phyloP scores from a whole-genome alignment of 2,329 filamentous ascomycete genomes.

The Akanthomyces muscarius region DNA sequence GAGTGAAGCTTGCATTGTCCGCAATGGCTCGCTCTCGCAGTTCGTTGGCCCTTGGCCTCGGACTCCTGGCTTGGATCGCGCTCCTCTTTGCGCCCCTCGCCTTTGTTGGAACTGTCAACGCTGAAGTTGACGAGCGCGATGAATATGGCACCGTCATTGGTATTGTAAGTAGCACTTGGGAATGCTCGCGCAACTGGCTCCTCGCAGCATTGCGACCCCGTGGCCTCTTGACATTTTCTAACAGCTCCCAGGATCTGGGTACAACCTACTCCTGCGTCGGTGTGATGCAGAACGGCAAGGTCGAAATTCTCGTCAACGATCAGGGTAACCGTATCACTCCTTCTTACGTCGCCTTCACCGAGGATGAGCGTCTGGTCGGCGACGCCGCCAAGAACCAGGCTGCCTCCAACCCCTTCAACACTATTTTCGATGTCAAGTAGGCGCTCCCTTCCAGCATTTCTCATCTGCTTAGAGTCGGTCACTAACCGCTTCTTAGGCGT shows the following conservation, averaged over 20 bases:
- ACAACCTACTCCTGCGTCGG: constrained; percentile 87
- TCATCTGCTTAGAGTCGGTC: not conserved
- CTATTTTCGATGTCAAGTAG: constrained; percentile 81
- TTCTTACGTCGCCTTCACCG: constrained; percentile 93
- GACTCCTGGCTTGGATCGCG: constrained; percentile 86
- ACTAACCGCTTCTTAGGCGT: constrained; percentile 51
- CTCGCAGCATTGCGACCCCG: not conserved
- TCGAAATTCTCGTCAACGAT: constrained; percentile 94
- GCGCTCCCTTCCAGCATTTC: constrained; percentile 26
- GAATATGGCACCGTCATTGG: constrained; percentile 87
- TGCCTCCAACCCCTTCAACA: constrained; percentile 70
- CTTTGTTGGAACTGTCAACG: constrained; percentile 65
- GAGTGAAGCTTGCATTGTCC: constrained; percentile 22
- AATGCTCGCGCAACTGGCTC: not conserved
- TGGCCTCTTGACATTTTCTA: constrained; percentile 19
- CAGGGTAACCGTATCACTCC: constrained; percentile 96
- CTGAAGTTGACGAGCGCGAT: constrained; percentile 67
- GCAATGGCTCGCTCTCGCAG: constrained; percentile 57
- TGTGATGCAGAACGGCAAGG: constrained; percentile 94
- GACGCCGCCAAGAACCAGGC: constrained; percentile 97
- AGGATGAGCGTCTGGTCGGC: constrained; percentile 94
- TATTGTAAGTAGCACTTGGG: constrained; percentile 57
- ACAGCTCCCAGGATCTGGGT: constrained; percentile 63
- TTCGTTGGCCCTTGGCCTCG: constrained; percentile 75
- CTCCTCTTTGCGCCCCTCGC: constrained; percentile 84